Percentiles rank a stretch among this genome's conserved stretches.
These are phyloP conservation scores for Populus ilicifolia DNA, from an alignment of 345 rosid species.

Conservation along the genomic window DNA sequence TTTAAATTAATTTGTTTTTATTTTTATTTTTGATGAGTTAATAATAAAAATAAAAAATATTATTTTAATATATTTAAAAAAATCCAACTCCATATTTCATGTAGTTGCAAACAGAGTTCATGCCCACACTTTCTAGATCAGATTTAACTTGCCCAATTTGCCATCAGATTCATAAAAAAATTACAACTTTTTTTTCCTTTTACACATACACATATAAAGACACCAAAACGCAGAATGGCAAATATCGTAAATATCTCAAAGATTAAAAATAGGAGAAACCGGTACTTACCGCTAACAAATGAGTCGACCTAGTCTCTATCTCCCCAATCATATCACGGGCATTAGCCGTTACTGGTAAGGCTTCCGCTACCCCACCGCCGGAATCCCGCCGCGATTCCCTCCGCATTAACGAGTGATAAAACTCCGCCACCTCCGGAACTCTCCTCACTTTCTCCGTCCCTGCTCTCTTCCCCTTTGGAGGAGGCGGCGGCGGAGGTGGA, in stretches of 20 bases:
- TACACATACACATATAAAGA: background rate
- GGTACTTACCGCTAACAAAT: constrained; percentile 77
- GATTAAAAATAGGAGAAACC: constrained; percentile 12
- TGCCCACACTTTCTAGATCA: background rate
- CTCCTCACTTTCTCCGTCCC: constrained; percentile 72
- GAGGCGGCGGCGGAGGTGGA: constrained; percentile 82
- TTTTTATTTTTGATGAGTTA: too few relatives aligned
- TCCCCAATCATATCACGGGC: constrained; percentile 98
- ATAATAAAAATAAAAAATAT: too few relatives aligned
- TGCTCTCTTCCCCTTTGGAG: constrained; percentile 38
- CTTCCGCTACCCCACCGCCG: constrained; percentile 46
- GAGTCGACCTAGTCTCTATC: constrained; percentile 92
- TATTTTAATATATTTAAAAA: too few relatives aligned
- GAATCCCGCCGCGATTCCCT: constrained; percentile 72
- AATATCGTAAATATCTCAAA: constrained; percentile 31
- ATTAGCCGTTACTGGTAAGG: constrained; percentile 42
- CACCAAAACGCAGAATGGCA: constrained; percentile 30
- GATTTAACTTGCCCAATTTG: constrained; percentile 15
- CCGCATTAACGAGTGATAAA: constrained; percentile 92
- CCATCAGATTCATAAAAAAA: background rate
- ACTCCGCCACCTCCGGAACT: constrained; percentile 94
- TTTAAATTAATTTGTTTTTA: too few relatives aligned
- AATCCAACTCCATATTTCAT: too few relatives aligned
- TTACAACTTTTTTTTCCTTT: background rate
- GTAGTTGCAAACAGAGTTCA: too few relatives aligned